Evolutionary conservation across 2,329 filamentous ascomycete genomes (phyloP).

Genomic region (Paecilomyces sp.): DNA sequence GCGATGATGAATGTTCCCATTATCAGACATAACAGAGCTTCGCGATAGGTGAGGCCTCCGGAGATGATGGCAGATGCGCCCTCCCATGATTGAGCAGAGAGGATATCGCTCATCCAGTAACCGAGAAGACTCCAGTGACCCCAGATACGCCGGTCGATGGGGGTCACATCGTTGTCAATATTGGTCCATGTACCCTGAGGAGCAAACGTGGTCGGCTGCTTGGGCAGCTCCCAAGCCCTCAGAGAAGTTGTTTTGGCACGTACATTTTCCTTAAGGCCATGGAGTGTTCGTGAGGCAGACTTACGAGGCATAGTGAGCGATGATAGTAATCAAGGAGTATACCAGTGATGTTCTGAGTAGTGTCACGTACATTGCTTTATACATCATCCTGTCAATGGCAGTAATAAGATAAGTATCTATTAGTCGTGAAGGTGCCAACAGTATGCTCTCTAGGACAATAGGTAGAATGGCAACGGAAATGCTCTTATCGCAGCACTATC

Average conservation of each 20-base stretch:
- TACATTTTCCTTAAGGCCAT: neutral
- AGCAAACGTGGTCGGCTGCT: slow-evolving; percentile 1
- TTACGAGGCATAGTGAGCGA: neutral
- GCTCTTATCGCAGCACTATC: neutral
- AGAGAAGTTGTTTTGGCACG: neutral
- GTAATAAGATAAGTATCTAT: neutral
- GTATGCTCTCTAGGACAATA: neutral
- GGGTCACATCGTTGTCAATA: slow-evolving; percentile 2
- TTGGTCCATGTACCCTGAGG: slow-evolving; percentile 3
- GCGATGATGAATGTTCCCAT: neutral
- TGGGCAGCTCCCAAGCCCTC: neutral
- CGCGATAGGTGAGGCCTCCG: neutral
- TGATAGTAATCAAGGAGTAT: neutral
- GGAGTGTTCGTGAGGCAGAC: neutral
- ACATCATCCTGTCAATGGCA: neutral
- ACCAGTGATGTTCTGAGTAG: neutral
- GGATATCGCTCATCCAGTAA: slow-evolving; percentile 2
- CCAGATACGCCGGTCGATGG: slow-evolving; percentile 1
- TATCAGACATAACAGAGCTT: neutral
- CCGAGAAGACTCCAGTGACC: neutral
- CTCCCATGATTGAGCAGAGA: slow-evolving; percentile 1
- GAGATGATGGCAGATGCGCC: neutral
- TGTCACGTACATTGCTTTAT: neutral
- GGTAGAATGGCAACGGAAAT: neutral
- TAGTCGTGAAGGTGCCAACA: neutral